Evolutionary conservation across 2,329 filamentous ascomycete species (phyloP).

Genomic region (Parascedosporium putredinis): DNA sequence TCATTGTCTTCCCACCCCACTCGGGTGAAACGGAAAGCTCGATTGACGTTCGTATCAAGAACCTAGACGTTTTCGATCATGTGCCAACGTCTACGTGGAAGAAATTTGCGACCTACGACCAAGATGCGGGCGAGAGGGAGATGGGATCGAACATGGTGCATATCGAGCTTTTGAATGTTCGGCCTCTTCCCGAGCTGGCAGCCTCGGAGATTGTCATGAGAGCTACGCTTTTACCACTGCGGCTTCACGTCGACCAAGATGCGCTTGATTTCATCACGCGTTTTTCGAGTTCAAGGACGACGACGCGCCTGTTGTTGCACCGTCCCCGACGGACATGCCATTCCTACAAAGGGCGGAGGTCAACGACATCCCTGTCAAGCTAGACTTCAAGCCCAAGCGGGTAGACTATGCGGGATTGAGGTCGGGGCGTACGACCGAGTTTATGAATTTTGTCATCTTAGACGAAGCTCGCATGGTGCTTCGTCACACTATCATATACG

Average conservation of each 20-base stretch:
- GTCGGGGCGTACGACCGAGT: constrained; percentile 89
- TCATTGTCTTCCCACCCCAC: constrained; percentile 68
- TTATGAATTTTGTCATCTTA: constrained; percentile 96
- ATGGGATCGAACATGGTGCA: constrained; percentile 83
- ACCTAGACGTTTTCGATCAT: constrained; percentile 88
- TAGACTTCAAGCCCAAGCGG: constrained; percentile 96
- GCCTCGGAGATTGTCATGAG: constrained; percentile 84
- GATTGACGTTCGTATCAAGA: constrained; percentile 69
- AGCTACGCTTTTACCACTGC: constrained; percentile 68
- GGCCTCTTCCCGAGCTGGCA: constrained; percentile 70
- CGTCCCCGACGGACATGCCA: constrained; percentile 59
- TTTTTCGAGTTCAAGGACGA: constrained; percentile 98
- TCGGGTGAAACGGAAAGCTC: constrained; percentile 79
- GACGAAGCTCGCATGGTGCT: constrained; percentile 81
- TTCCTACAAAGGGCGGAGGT: constrained; percentile 89
- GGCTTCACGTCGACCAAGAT: constrained; percentile 93
- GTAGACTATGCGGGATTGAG: constrained; percentile 89
- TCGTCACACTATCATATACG: constrained; percentile 84
- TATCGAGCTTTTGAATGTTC: constrained; percentile 77
- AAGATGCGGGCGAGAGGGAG: constrained; percentile 77
- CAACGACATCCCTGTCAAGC: constrained; percentile 68
- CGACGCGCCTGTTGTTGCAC: constrained; percentile 37
- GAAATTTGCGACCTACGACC: constrained; percentile 92
- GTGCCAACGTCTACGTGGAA: constrained; percentile 95
- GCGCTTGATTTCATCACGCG: constrained; percentile 90